These are phyloP conservation scores for Noccaea caerulescens DNA, from an alignment of 345 rosid genomes.

Conservation along the genomic window DNA sequence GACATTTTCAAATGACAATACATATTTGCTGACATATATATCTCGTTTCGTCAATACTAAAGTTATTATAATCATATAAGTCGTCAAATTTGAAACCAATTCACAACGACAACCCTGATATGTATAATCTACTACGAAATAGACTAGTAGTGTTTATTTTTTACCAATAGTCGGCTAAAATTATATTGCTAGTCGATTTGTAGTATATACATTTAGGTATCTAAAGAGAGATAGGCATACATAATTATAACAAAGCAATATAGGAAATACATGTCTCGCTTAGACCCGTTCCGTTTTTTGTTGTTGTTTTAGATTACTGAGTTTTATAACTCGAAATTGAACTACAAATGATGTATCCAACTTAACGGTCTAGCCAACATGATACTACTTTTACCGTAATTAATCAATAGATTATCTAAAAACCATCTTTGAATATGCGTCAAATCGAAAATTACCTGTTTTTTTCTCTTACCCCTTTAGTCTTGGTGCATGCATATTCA, in stretches of 20 bases:
- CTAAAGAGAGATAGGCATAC: too few species aligned
- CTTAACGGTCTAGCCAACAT: too few species aligned
- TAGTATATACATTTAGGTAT: not conserved
- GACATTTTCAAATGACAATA: constrained; percentile 14
- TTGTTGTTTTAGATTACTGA: too few species aligned
- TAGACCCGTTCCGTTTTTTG: too few species aligned
- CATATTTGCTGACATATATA: constrained; percentile 17
- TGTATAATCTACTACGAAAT: not conserved
- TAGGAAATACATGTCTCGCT: too few species aligned
- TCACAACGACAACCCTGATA: constrained; percentile 6
- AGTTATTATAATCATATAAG: not conserved
- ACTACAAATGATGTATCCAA: too few species aligned
- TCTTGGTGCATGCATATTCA: constrained; percentile 2
- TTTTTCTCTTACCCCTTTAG: not conserved
- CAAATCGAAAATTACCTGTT: too few species aligned
- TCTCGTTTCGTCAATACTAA: not conserved
- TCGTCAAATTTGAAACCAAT: constrained; percentile 12
- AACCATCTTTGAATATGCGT: too few species aligned
- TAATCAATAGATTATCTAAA: too few species aligned
- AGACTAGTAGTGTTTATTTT: not conserved
- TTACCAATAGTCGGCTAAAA: not conserved
- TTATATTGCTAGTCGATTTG: not conserved
- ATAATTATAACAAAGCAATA: too few species aligned
- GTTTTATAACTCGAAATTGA: too few species aligned
- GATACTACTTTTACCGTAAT: too few species aligned